A percentile compares a stretch with the other conserved stretches of the same genome.
Conservation (phyloP, 441 rosid species). For the Eutrema salsugineum region DNA sequence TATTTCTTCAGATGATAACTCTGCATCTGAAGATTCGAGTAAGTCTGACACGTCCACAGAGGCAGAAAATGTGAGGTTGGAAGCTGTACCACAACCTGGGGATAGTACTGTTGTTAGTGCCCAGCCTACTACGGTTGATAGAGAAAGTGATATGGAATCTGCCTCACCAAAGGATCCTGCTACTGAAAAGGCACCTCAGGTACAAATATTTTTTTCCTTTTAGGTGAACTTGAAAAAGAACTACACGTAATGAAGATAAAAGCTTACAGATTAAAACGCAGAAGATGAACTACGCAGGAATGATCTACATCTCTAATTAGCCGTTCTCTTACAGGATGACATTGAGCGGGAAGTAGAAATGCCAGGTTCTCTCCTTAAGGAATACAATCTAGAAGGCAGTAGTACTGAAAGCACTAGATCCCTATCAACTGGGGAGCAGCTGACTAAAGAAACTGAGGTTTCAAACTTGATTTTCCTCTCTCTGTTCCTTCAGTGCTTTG, state of each 20-base stretch:
- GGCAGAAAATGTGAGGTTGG: constrained; percentile 35
- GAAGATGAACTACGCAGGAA: background rate
- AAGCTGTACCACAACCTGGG: constrained; percentile 30
- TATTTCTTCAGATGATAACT: constrained; percentile 21
- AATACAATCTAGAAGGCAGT: constrained; percentile 64
- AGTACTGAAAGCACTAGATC: constrained; percentile 34
- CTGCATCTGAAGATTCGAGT: constrained; percentile 29
- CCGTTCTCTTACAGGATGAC: constrained; percentile 41
- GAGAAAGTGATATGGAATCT: constrained; percentile 29
- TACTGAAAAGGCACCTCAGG: constrained; percentile 26
- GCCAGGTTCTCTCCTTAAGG: constrained; percentile 61
- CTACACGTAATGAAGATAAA: background rate
- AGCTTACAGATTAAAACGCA: background rate
- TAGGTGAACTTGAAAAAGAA: background rate
- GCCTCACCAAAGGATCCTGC: constrained; percentile 18
- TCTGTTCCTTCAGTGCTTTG: background rate
- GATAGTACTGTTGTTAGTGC: constrained; percentile 33
- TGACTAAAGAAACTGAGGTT: constrained; percentile 46
- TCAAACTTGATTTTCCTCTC: constrained; percentile 16
- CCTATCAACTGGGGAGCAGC: constrained; percentile 26
- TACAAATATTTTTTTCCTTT: background rate
- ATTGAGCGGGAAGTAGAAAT: constrained; percentile 28
- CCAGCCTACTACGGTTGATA: constrained; percentile 29
- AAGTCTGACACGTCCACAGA: constrained; percentile 32
- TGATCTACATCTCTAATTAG: constrained; percentile 10